Evolutionary conservation across 257 asterid genomes (phyloP).

Genomic region (Przewalskia tangutica): DNA sequence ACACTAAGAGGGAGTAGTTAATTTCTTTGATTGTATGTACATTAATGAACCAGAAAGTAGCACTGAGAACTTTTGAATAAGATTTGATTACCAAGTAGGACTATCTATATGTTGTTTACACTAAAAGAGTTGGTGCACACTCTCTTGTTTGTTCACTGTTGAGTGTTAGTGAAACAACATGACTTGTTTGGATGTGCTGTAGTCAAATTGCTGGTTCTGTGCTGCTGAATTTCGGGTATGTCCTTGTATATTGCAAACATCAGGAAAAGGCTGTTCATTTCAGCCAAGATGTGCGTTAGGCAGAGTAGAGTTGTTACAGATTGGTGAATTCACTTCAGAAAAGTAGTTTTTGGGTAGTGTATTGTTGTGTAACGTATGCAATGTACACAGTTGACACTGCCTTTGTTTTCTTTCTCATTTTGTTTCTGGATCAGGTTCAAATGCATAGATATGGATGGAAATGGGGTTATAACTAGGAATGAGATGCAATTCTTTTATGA

Average conservation of each 20-base stretch:
- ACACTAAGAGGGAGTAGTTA: background rate
- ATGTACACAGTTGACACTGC: background rate
- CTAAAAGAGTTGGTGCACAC: background rate
- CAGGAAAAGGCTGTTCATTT: background rate
- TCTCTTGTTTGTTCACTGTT: background rate
- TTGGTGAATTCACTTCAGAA: background rate
- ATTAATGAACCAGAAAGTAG: background rate
- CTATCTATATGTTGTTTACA: background rate
- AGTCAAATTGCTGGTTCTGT: background rate
- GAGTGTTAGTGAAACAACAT: background rate
- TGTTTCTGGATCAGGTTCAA: slow-evolving; percentile 64
- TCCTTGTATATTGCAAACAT: background rate
- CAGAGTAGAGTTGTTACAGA: background rate
- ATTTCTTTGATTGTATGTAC: background rate
- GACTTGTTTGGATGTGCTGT: background rate
- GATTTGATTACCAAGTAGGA: background rate
- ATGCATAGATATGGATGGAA: slow-evolving; percentile 97
- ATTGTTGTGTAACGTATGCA: background rate
- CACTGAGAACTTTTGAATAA: background rate
- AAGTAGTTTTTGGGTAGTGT: background rate
- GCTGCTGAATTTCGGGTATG: background rate
- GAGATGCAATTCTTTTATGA: slow-evolving; percentile 98
- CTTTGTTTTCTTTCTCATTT: background rate
- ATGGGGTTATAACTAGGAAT: slow-evolving; percentile 84
- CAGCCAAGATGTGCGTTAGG: background rate